A percentile compares a stretch with the other conserved stretches of the same genome.
These are phyloP conservation scores for Theileria orientalis DNA, from an alignment of 169 alveolate genomes.

Conservation along the genomic window DNA sequence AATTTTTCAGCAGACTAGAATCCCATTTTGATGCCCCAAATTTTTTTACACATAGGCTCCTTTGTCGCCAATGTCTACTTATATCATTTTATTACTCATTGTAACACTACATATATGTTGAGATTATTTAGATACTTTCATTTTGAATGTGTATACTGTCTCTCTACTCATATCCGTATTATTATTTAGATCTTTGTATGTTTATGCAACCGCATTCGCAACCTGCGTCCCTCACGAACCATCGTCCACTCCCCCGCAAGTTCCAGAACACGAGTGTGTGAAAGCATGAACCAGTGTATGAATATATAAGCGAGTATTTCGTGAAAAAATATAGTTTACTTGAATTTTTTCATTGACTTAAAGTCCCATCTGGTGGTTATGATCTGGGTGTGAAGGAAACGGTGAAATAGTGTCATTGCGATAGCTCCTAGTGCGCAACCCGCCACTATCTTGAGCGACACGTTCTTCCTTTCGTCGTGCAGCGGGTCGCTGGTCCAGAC, in stretches of 20 bases:
- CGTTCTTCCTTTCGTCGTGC: slow-evolving; percentile 83
- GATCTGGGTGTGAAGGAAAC: slow-evolving; percentile 82
- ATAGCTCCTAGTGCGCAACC: slow-evolving; percentile 80
- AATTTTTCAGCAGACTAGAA: no score
- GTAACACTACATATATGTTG: no score
- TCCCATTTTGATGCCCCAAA: no score
- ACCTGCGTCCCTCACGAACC: neutral
- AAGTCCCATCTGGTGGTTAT: slow-evolving; percentile 85
- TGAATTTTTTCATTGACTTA: slow-evolving; percentile 75
- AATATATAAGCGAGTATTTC: neutral
- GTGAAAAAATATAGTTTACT: slow-evolving; percentile 25
- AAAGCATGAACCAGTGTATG: neutral
- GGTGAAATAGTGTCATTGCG: slow-evolving; percentile 81
- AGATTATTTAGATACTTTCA: no score
- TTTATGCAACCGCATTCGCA: neutral
- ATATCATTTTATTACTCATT: no score
- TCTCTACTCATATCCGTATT: no score
- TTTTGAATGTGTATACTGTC: no score
- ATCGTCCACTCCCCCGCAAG: neutral
- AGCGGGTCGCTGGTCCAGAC: slow-evolving; percentile 87
- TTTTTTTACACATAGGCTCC: no score
- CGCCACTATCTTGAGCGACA: slow-evolving; percentile 72
- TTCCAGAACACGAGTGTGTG: neutral
- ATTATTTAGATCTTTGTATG: no score
- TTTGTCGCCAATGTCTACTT: no score